Base-by-base conservation (phyloP, 352 stramenopile species). In the Phytophthora citrophthora region DNA sequence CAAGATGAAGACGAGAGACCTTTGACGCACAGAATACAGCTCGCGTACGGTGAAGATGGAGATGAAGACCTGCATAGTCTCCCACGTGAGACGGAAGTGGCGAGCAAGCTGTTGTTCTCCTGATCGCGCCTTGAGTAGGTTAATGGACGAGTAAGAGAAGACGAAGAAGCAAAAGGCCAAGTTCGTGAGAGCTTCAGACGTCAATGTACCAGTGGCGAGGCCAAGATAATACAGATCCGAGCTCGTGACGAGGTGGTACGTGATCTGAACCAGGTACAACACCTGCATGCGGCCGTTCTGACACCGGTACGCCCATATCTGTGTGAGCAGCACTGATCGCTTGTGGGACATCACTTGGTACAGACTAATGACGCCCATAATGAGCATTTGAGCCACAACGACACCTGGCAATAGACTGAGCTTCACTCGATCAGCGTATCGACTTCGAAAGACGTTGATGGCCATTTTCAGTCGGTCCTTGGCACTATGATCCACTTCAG, bases 301-400 rank as follows among this genome's bases (percentile, higher is more conserved):
- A 29, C 54, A 70, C 2, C 32, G 40, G 16, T 70, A 70, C 54
- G 57, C 63, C 63, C 64, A 68, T 1, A 64, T 72, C 7, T 68
- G 57, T 1, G 52, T 56, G 16, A 72, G 45, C 3, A 59, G 64
- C 51, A 68, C 57, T 1, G 57, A 68, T 20, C 49, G 41, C 16
- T 68, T 64, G 57, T 72, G 45, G n/a, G 57, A 57, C 31, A 64
- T 59, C n/a, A 61, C 56, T 44, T 64, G 64, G 47, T 61, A 72
- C 1, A 72, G 39, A 43, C 64, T 64, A 16, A 72, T 29, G 20
- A 64, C n/a, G 0, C 64, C 64, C 64, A 68, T 68, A 20, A 52
- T 3, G 6, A 72, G 64, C 16, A 70, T 65, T 45, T 66, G 62
- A 0, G 44, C 8, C 24, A 70, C 49, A 7, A 70, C 62, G 10